Evolutionary conservation across 2,329 filamentous ascomycete genomes (phyloP).

Genomic region (Hypocreales sp.): DNA sequence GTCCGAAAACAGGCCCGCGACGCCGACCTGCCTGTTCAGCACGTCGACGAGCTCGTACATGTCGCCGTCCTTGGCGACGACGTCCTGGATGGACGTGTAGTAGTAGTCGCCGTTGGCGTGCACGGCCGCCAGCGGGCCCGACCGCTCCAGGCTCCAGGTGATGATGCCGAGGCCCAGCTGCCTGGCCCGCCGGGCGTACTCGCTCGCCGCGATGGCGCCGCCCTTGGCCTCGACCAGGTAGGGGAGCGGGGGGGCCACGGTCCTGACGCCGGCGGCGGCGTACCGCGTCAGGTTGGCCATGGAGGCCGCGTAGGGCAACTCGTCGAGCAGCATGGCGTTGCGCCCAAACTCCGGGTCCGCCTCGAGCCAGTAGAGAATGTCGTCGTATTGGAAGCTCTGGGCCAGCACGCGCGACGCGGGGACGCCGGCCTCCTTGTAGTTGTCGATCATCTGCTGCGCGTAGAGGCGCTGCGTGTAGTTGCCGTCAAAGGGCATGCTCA

Average conservation of each 20-base stretch:
- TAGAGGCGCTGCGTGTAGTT: slow-evolving; percentile 50
- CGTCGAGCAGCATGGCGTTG: slow-evolving; percentile 51
- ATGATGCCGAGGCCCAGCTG: slow-evolving; percentile 48
- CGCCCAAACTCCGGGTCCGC: slow-evolving; percentile 42
- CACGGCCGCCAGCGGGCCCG: slow-evolving; percentile 36
- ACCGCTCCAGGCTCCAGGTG: slow-evolving; percentile 54
- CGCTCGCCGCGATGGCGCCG: slow-evolving; percentile 43
- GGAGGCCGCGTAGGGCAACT: slow-evolving; percentile 37
- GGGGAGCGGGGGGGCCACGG: slow-evolving; percentile 47
- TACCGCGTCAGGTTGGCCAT: slow-evolving; percentile 40
- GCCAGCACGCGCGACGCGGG: slow-evolving; percentile 38
- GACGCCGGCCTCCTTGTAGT: slow-evolving; percentile 38
- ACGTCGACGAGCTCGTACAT: slow-evolving; percentile 52
- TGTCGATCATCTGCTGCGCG: slow-evolving; percentile 48
- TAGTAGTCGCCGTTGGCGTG: slow-evolving; percentile 35
- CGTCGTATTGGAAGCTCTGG: slow-evolving; percentile 50
- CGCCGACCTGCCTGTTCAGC: slow-evolving; percentile 42
- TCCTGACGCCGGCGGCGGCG: slow-evolving; percentile 39
- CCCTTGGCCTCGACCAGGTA: slow-evolving; percentile 40
- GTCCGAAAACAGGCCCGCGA: slow-evolving; percentile 49
- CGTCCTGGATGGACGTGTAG: slow-evolving; percentile 36
- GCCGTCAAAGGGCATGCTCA: slow-evolving; percentile 53
- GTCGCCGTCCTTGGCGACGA: slow-evolving; percentile 47
- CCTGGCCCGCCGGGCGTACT: slow-evolving; percentile 45
- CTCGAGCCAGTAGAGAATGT: slow-evolving; percentile 52